Conservation (phyloP, 768 basidiomycete species). For the Clathrus columnatus region DNA sequence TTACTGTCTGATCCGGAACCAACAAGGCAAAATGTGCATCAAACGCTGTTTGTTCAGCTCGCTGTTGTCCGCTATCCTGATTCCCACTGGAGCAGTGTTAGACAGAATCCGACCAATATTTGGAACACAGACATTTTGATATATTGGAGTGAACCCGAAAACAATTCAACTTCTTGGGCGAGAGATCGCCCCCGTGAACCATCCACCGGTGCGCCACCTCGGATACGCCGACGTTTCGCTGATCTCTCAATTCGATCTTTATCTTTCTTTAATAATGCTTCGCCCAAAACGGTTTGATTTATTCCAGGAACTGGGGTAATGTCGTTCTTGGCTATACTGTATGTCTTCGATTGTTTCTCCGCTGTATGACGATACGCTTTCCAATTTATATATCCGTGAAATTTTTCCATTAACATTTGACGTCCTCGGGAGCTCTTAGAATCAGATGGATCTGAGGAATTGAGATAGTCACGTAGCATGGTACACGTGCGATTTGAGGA, state of each 20-base stretch:
- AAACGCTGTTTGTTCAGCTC: conserved; percentile 36
- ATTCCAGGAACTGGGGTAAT: not conserved
- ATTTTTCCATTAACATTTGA: conserved; percentile 70
- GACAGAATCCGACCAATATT: conserved; percentile 33
- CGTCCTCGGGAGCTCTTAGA: conserved; percentile 57
- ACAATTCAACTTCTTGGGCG: conserved; percentile 15
- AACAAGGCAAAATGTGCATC: conserved; percentile 76
- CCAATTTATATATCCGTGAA: conserved; percentile 73
- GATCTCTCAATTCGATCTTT: conserved; percentile 47
- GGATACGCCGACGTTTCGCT: conserved; percentile 60
- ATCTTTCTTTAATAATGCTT: conserved; percentile 73
- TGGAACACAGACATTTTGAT: conserved; percentile 16
- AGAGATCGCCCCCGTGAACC: not conserved
- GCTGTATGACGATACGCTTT: conserved; percentile 42
- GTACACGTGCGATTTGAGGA: conserved; percentile 67
- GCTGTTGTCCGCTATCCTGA: not conserved
- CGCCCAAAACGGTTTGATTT: conserved; percentile 38
- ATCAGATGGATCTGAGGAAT: conserved; percentile 47
- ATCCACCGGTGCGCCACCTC: conserved; percentile 54
- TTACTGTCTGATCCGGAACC: conserved; percentile 65
- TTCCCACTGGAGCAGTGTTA: not conserved
- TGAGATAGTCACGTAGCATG: conserved; percentile 73
- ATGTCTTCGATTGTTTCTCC: not conserved
- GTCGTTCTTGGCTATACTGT: not conserved
- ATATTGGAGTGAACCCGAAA: conserved; percentile 20